These are phyloP conservation scores for Debaryomycetaceae sp. DNA, from an alignment of 1,139 yeast species.

Conservation along the genomic window DNA sequence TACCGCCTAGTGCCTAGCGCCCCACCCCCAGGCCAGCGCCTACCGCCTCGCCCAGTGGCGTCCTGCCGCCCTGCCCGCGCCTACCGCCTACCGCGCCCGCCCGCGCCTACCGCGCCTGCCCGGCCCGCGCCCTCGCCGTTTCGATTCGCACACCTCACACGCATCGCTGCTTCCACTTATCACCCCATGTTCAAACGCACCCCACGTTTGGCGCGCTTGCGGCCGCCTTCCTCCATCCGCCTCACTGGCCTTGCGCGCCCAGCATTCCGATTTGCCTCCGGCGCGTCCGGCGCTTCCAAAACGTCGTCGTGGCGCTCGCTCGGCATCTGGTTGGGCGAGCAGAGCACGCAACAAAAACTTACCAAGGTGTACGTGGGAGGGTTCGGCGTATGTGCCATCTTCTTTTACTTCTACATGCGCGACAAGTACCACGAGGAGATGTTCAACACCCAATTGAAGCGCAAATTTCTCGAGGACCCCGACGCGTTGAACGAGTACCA, in stretches of 20 bases:
- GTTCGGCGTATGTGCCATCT: constrained; percentile 50
- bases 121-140: no score
- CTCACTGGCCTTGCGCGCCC: background rate
- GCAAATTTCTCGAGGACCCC: constrained; percentile 37
- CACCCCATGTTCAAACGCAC: no score
- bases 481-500: constrained; percentile 56
- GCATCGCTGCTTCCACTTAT: no score
- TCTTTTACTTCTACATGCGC: constrained; percentile 64
- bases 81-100: no score
- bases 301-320: constrained; percentile 30
- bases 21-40: no score
- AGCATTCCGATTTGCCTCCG: no score
- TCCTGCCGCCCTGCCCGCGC: no score
- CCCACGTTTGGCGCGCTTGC: constrained; percentile 10
- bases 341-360: constrained; percentile 36
- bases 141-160: no score
- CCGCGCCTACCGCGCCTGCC: no score
- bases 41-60: no score
- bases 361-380: constrained; percentile 52
- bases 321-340: constrained; percentile 34
- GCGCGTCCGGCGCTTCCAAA: no score
- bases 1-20: no score
- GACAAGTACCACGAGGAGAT: constrained; percentile 64
- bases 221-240: constrained; percentile 6
- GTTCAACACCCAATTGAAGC: constrained; percentile 47